These are phyloP conservation scores for Dendrocalamus latiflorus DNA, from an alignment of 202 grass and related monocot genomes.

Conservation along the genomic window DNA sequence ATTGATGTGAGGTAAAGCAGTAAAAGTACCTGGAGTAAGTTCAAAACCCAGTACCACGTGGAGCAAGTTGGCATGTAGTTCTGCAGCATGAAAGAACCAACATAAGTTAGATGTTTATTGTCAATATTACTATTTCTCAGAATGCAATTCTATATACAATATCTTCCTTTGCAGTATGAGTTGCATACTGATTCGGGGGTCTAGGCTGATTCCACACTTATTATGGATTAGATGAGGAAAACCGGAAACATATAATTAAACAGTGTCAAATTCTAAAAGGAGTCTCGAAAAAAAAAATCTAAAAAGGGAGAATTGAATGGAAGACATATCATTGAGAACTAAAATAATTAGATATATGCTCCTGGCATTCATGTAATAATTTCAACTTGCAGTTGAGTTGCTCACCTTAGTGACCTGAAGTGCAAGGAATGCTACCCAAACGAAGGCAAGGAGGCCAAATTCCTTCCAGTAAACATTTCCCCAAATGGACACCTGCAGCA, in stretches of 20 bases:
- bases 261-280: background rate
- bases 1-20: background rate
- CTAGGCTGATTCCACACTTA: background rate
- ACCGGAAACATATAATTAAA: background rate
- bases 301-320: background rate
- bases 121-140: too few relatives aligned
- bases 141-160: background rate
- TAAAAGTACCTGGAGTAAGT: constrained; percentile 57
- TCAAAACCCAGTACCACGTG: constrained; percentile 63
- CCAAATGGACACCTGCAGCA: constrained; percentile 43
- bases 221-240: background rate
- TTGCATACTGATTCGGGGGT: background rate
- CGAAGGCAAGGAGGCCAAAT: constrained; percentile 55
- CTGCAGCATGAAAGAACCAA: constrained; percentile 19
- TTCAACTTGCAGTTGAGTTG: background rate
- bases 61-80: constrained; percentile 54
- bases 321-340: background rate
- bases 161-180: background rate
- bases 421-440: constrained; percentile 64
- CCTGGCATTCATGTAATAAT: background rate
- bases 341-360: background rate
- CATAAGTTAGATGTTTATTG: background rate
- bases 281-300: background rate
- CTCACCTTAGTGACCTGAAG: constrained; percentile 63
- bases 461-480: constrained; percentile 70